Conservation (phyloP, 306 rosid species). For the Amphicarpaea edgeworthii region DNA sequence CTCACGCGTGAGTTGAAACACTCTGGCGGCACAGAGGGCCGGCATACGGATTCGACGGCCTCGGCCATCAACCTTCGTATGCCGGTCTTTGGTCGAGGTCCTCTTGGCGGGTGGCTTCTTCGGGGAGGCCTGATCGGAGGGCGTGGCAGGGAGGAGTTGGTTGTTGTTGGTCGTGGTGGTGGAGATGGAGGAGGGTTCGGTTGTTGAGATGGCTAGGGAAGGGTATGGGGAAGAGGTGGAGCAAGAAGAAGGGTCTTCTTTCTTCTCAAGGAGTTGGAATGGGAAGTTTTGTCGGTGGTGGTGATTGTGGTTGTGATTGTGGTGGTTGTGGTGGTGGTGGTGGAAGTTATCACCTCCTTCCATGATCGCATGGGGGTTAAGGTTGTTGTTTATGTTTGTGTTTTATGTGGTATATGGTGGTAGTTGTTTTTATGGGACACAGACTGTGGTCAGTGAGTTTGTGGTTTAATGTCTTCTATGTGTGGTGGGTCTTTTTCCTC, state of each 20-base stretch:
- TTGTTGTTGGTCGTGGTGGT: slow-evolving; percentile 16
- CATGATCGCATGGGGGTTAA: slow-evolving; percentile 67
- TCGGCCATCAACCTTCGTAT: slow-evolving; percentile 54
- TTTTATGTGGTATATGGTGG: neutral
- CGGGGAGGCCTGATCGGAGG: slow-evolving; percentile 61
- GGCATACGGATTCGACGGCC: slow-evolving; percentile 97
- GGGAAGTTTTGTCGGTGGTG: slow-evolving; percentile 82
- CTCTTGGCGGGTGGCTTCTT: slow-evolving; percentile 77
- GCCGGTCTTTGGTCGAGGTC: slow-evolving; percentile 90
- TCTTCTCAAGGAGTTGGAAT: slow-evolving; percentile 86
- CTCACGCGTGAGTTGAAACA: slow-evolving; percentile 61
- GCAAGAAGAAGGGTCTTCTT: slow-evolving; percentile 66
- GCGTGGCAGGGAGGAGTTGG: slow-evolving; percentile 16
- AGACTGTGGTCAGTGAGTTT: slow-evolving; percentile 44
- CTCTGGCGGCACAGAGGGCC: slow-evolving; percentile 88
- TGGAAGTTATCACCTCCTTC: slow-evolving; percentile 81
- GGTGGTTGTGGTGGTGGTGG: slow-evolving; percentile 71
- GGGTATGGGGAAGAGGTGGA: slow-evolving; percentile 66
- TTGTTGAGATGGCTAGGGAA: slow-evolving; percentile 60
- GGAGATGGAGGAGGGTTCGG: slow-evolving; percentile 47
- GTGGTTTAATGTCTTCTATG: slow-evolving; percentile 43
- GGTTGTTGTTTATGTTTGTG: neutral
- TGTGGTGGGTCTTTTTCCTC: slow-evolving; percentile 56
- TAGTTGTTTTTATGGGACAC: slow-evolving; percentile 34
- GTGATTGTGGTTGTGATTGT: slow-evolving; percentile 63